Conservation (phyloP, 2,329 filamentous ascomycete species). For the Sporothrix phasma region DNA sequence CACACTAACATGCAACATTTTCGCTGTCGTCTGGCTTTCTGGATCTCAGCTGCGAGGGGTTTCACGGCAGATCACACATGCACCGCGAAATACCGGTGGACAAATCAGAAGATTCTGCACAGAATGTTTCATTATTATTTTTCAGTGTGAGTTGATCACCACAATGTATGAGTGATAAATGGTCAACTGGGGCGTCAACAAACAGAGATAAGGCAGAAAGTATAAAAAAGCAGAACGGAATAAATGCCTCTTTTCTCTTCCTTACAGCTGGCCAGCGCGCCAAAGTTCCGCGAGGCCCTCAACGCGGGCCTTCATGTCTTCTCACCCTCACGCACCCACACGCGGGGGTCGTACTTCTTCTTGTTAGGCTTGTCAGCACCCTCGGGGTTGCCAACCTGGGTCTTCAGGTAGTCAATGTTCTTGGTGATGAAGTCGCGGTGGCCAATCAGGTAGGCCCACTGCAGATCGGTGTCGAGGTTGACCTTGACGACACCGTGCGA, state of each 20-base stretch:
- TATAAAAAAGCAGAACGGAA: not conserved
- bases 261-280: slow-evolving; percentile 70
- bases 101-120: slow-evolving; percentile 26
- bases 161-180: slow-evolving; percentile 5
- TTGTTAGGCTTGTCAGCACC: slow-evolving; percentile 96
- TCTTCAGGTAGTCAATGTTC: slow-evolving; percentile 90
- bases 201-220: not conserved
- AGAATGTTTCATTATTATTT: not conserved
- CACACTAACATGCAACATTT: not conserved
- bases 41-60: not conserved
- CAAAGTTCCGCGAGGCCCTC: slow-evolving; percentile 82
- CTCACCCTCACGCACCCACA: slow-evolving; percentile 75
- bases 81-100: not conserved
- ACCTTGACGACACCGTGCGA: slow-evolving; percentile 96
- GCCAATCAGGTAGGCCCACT: slow-evolving; percentile 86
- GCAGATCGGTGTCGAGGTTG: slow-evolving; percentile 96
- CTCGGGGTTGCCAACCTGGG: slow-evolving; percentile 87
- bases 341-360: slow-evolving; percentile 83
- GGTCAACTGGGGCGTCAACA: not conserved
- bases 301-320: slow-evolving; percentile 88
- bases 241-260: slow-evolving; percentile 10
- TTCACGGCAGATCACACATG: not conserved
- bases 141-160: slow-evolving; percentile 1
- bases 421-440: slow-evolving; percentile 89
- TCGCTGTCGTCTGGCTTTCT: not conserved